Evolutionary conservation across 2,329 filamentous ascomycete species (phyloP).

Genomic region (Colletotrichum salicis): DNA sequence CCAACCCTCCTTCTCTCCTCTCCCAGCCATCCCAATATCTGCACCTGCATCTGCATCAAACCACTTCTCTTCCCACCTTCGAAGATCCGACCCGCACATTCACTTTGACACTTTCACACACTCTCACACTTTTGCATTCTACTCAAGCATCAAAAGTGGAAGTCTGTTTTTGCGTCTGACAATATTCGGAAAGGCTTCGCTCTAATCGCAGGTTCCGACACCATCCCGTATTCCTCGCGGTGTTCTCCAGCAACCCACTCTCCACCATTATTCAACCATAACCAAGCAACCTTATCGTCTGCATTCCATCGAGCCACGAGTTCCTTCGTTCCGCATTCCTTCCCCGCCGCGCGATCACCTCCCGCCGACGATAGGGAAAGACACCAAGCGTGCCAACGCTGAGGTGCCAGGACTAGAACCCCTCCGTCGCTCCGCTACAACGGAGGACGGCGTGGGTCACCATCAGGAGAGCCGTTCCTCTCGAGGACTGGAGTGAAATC

Average conservation of each 20-base stretch:
- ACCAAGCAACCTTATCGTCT: neutral
- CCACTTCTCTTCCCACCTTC: slow-evolving; percentile 22
- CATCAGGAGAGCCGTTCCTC: slow-evolving; percentile 22
- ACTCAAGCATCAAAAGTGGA: slow-evolving; percentile 18
- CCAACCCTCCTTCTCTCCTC: slow-evolving; percentile 4
- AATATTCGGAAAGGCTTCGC: slow-evolving; percentile 13
- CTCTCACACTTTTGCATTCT: slow-evolving; percentile 14
- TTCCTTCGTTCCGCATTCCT: slow-evolving; percentile 8
- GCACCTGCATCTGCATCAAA: slow-evolving; percentile 20
- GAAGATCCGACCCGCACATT: slow-evolving; percentile 23
- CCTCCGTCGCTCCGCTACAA: slow-evolving; percentile 37
- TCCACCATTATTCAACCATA: neutral
- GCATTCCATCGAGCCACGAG: neutral
- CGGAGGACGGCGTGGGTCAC: slow-evolving; percentile 37
- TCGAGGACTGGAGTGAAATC: slow-evolving; percentile 21
- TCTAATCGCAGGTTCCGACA: slow-evolving; percentile 25
- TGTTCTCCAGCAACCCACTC: slow-evolving; percentile 21
- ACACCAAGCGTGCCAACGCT: slow-evolving; percentile 35
- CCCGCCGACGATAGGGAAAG: slow-evolving; percentile 22
- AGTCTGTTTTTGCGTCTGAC: slow-evolving; percentile 34
- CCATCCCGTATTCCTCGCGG: slow-evolving; percentile 37
- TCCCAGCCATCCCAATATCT: slow-evolving; percentile 37
- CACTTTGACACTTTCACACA: slow-evolving; percentile 8
- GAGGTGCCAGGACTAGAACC: slow-evolving; percentile 33
- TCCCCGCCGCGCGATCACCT: neutral